Percentiles rank a stretch among this genome's conserved stretches.
phyloP scores from a whole-genome alignment of 2,329 filamentous ascomycete genomes.

The Fusarium globosum region DNA sequence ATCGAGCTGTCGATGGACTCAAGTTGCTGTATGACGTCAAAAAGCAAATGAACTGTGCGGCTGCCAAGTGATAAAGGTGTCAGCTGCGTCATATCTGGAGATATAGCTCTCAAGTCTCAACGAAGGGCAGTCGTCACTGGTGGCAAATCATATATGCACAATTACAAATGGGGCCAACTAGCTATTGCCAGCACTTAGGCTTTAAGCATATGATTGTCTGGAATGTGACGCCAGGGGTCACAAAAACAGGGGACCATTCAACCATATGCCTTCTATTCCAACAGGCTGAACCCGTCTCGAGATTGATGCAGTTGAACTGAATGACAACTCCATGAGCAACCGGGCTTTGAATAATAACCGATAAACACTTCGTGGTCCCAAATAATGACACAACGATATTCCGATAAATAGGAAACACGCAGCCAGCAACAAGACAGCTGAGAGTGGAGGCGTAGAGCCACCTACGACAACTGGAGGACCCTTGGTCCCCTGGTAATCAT shows the following conservation, averaged over 20 bases:
- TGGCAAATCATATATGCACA: neutral
- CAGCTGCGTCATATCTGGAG: neutral
- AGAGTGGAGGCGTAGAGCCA: neutral
- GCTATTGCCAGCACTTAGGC: neutral
- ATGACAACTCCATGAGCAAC: rapidly evolving
- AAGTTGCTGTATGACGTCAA: neutral
- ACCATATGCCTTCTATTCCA: rapidly evolving
- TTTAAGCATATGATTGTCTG: neutral
- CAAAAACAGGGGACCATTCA: neutral
- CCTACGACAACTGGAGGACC: neutral
- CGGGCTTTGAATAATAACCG: neutral
- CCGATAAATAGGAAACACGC: rapidly evolving
- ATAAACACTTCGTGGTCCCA: rapidly evolving
- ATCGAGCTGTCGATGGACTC: neutral
- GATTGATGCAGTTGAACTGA: rapidly evolving
- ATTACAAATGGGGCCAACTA: neutral
- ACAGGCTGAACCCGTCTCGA: neutral
- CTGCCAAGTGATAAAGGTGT: neutral
- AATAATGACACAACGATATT: neutral
- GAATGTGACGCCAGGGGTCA: neutral
- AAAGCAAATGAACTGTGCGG: too few relatives aligned
- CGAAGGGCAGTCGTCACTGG: neutral
- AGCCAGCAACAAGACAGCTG: neutral
- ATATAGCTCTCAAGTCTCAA: neutral
- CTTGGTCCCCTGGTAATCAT: neutral